phyloP scores from a whole-genome alignment of 2,329 filamentous ascomycete genomes.

The Colletotrichum cuscutae region DNA sequence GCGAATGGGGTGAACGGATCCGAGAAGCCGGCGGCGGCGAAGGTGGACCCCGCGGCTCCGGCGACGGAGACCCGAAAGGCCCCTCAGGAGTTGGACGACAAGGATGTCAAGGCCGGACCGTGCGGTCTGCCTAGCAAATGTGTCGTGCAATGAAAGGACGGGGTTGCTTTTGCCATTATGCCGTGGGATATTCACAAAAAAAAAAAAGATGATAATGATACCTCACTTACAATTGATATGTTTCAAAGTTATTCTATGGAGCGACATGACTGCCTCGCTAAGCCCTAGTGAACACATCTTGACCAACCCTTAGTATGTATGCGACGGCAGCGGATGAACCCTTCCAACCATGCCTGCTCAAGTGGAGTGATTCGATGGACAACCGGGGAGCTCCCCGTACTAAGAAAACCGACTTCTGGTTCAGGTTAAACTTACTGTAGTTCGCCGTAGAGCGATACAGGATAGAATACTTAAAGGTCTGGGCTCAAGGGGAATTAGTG shows the following conservation, averaged over 20 bases:
- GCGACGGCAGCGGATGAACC: no score
- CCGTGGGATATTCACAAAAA: neutral
- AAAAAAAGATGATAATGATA: constrained; percentile 1
- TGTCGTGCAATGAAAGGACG: constrained; percentile 63
- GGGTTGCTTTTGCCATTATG: no score
- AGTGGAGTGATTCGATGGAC: neutral
- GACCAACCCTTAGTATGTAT: no score
- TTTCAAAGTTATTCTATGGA: neutral
- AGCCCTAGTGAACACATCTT: no score
- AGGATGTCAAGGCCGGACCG: constrained; percentile 66
- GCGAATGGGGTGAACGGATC: constrained; percentile 36
- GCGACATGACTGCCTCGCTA: no score
- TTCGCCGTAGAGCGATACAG: no score
- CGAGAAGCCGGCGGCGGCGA: constrained; percentile 30
- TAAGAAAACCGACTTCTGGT: neutral
- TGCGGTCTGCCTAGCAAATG: constrained; percentile 85
- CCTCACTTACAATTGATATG: neutral
- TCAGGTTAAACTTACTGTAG: neutral
- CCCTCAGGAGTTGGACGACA: constrained; percentile 43
- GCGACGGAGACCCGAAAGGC: constrained; percentile 37
- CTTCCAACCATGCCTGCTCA: no score
- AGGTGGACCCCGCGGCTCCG: neutral
- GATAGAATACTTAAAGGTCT: neutral
- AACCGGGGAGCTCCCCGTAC: neutral
- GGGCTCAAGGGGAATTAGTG: neutral